Base-by-base conservation (phyloP, 179 eudicot genomes). In the Heliamphora pulchella region DNA sequence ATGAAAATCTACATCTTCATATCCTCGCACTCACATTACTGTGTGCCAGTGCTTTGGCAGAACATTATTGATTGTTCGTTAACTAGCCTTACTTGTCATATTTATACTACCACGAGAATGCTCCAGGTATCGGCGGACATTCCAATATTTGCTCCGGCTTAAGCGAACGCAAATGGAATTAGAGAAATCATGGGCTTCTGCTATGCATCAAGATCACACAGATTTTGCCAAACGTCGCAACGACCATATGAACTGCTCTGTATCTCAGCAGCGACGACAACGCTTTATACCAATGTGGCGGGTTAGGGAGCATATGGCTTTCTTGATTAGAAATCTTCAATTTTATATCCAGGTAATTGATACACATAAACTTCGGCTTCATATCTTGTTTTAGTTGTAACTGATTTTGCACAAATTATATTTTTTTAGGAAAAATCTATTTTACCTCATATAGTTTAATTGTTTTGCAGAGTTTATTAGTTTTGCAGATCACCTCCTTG, bases 161-260 rank as follows among this genome's bases (percentile, higher is more conserved):
- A 96, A 96, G 83, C 87, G 99, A 74, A 94, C 98, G 76, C 99
- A 96, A 82, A 96, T 96, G 98, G 99, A 96, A 89, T 83, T 96
- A 86, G 98, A 96, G 79, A 96, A 96, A 81, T 91, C 98, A 39
- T 96, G 99, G 99, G 98, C 97, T 81, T 92, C 97, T 77, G 97
- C 92, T 80, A 96, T 92, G 98, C 97, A 96, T 85, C 97, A 94
- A 88, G 94, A 90, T 85, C 98, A 92, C 83, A 82, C 85, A 54
- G 98, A 94, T 85, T 91, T 94, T 86, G 89, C 96, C 69, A 89
- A 87, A 72, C 91, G 61, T 80, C 90, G 92, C 22, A 91, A 83
- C 47, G 91, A 91, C 61, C 88, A 84, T 14, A 82, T 22, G 71
- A 88, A 82, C 82, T 75, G 84, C 82, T 86, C 90, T 54, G 78